Base-by-base conservation (phyloP, 2,329 filamentous ascomycete species). In the Monosporascus sp. region DNA sequence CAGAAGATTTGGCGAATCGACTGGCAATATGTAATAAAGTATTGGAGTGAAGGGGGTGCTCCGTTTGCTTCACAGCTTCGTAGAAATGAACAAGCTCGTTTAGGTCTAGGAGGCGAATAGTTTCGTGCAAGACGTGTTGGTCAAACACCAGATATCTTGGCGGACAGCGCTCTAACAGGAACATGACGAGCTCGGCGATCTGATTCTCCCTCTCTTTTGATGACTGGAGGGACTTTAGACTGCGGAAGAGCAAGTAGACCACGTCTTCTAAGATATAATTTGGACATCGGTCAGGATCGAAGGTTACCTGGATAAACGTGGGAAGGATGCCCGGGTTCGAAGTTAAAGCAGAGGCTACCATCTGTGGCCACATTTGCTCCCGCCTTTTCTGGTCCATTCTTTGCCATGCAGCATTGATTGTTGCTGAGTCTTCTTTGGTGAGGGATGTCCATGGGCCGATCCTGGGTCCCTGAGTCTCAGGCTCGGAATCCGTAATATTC, bases 21-120 rank as follows among this genome's bases (percentile, higher is more conserved):
- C 66, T 67, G 3, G 78, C 78, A 44, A 81, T 72, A 2, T 79
- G 75, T 2, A 81, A 61, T 17, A 71, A 63, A 0, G 80, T 82
- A 54, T 77, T 65, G 9, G 59, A 56, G 27, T 53, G 49, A 34
- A 68, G 52, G 15, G 57, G 58, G 48, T 64, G 62, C n/a, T 62
- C 57, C 15, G 54, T 51, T 9, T 18, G 48, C 47, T 52, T 55
- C 34, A 67, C 49, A 20, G 49, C 20, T 46, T 67, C 45, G 45
- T 61, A 60, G 39, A 62, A 47, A 6, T 48, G 48, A 22, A 55
- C 25, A 14, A 63, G 53, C 39, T 57, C 51, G 5, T 51, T 36
- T 6, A 49, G 51, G 5, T 53, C 34, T 14, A 60, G 20, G 25
- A 37, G 47, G 6, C 54, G 38, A 11, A 60, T 44, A 25, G 62